Conservation (phyloP, 2,329 filamentous ascomycete genomes). For the Calonectria naviculata region DNA sequence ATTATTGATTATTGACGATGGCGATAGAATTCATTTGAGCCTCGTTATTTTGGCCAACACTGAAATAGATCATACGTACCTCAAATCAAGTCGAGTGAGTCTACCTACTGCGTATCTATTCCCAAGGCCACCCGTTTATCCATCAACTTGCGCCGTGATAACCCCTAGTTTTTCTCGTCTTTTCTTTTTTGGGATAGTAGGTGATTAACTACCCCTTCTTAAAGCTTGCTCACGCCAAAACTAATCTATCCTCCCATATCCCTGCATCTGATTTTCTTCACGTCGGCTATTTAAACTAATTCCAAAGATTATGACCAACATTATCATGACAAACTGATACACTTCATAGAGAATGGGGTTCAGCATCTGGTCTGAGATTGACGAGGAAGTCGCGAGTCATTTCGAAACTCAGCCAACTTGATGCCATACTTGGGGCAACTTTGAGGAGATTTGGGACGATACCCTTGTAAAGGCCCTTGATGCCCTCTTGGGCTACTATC, state of each 20-base stretch:
- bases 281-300: background rate
- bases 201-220: background rate
- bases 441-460: slow-evolving; percentile 96
- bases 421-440: slow-evolving; percentile 98
- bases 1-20: background rate
- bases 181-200: background rate
- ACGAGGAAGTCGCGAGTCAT: slow-evolving; percentile 89
- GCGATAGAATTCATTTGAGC: too few relatives aligned
- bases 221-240: background rate
- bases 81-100: background rate
- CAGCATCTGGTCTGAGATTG: slow-evolving; percentile 61
- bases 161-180: background rate
- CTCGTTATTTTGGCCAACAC: background rate
- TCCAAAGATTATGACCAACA: background rate
- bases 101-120: slow-evolving; percentile 9
- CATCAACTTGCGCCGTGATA: slow-evolving; percentile 7
- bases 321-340: slow-evolving; percentile 32
- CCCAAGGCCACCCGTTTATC: slow-evolving; percentile 16
- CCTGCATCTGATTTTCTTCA: background rate
- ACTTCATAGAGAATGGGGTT: slow-evolving; percentile 40
- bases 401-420: slow-evolving; percentile 98
- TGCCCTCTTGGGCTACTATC: slow-evolving; percentile 86
- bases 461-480: slow-evolving; percentile 92
- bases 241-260: background rate
- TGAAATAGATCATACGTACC: background rate